Evolutionary conservation across 208 protist genomes (phyloP).

Genomic region (Crithidia acanthocephali): DNA sequence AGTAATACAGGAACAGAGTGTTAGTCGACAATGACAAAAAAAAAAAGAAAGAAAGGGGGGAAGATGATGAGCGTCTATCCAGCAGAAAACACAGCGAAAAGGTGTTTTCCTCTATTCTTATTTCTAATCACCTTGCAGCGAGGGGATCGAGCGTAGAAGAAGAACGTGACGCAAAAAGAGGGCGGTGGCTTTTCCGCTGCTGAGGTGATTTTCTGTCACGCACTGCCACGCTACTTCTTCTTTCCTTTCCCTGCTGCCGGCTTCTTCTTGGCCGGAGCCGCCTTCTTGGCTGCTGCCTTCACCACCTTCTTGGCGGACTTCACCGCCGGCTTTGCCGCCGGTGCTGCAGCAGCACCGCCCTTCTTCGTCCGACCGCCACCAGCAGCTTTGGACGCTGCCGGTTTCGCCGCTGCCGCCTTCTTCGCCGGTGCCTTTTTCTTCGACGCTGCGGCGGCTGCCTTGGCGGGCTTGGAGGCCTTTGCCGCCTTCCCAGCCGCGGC

Average conservation of each 20-base stretch:
- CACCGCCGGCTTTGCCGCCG: constrained; percentile 21
- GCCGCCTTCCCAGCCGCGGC: constrained; percentile 7
- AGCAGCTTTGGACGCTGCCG: constrained; percentile 19
- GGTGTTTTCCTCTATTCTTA: no score
- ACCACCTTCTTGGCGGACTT: constrained; percentile 37
- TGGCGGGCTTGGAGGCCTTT: constrained; percentile 29
- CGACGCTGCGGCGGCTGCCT: constrained; percentile 16
- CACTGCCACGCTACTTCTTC: no score
- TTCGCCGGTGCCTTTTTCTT: constrained; percentile 20
- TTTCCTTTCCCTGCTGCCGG: constrained; percentile 33
- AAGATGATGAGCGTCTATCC: no score
- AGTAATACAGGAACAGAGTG: background rate
- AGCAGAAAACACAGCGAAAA: no score
- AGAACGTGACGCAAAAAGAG: no score
- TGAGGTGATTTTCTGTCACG: no score
- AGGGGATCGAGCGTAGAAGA: no score
- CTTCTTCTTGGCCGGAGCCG: constrained; percentile 39
- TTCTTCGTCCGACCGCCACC: constrained; percentile 25
- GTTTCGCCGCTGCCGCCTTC: constrained; percentile 32
- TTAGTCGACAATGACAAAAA: background rate
- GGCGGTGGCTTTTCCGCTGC: no score
- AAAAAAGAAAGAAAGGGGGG: constrained; percentile 2
- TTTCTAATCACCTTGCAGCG: no score
- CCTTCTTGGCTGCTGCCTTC: constrained; percentile 47
- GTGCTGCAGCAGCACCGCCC: constrained; percentile 7